A percentile compares a stretch with the other conserved stretches of the same genome.
These are phyloP conservation scores for Aquilaria malaccensis DNA, from an alignment of 345 rosid genomes.

Conservation along the genomic window DNA sequence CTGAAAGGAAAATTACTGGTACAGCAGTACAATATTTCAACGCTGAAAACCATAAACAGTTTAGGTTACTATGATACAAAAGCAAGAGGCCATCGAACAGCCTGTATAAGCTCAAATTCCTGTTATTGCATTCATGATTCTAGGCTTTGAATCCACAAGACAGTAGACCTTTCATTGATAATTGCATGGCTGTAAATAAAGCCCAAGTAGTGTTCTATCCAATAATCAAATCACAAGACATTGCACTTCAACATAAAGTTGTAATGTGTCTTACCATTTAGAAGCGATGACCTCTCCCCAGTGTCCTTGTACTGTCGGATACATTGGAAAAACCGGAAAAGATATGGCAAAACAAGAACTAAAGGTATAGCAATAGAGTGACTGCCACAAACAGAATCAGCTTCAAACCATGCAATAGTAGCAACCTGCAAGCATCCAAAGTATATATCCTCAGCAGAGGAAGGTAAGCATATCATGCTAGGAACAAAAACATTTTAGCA, in stretches of 20 bases:
- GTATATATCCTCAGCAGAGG: slow-evolving; percentile 12
- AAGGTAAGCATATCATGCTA: slow-evolving; percentile 1
- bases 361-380: slow-evolving; percentile 90
- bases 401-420: slow-evolving; percentile 99
- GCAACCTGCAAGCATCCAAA: slow-evolving; percentile 64
- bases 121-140: too few species aligned
- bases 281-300: slow-evolving; percentile 59
- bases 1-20: slow-evolving; percentile 92
- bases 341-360: slow-evolving; percentile 89
- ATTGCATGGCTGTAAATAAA: too few species aligned
- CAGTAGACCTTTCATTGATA: too few species aligned
- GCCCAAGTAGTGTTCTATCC: too few species aligned
- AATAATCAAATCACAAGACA: too few species aligned
- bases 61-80: slow-evolving; percentile 13
- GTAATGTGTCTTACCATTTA: slow-evolving; percentile 50
- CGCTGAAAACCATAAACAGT: slow-evolving; percentile 54
- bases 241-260: not conserved
- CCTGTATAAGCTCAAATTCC: not conserved
- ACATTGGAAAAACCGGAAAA: slow-evolving; percentile 86
- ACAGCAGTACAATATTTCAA: slow-evolving; percentile 84
- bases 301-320: slow-evolving; percentile 91
- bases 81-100: slow-evolving; percentile 5
- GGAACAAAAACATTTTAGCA: not conserved
- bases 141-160: too few species aligned
- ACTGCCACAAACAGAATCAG: slow-evolving; percentile 94